phyloP scores from a whole-genome alignment of 495 filamentous ascomycete genomes.

The Aspergillus conjunctus region DNA sequence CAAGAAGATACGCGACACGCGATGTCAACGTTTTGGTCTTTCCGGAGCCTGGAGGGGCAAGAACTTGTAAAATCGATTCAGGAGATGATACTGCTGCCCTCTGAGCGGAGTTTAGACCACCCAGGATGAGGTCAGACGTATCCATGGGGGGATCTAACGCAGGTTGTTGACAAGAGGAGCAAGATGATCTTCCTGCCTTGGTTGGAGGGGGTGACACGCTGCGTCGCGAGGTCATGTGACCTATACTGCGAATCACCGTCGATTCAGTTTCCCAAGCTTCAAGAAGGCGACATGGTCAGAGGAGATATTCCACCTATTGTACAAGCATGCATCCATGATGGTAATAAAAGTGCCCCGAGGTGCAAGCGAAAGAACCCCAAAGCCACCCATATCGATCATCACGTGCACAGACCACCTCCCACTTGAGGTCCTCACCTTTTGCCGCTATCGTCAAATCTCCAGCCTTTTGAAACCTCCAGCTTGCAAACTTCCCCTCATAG shows the following conservation, averaged over 20 bases:
- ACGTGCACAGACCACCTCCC: slow-evolving; percentile 13
- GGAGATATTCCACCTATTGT: not conserved
- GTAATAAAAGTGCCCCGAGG: too few species aligned
- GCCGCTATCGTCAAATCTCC: slow-evolving; percentile 6
- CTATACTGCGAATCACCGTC: not conserved
- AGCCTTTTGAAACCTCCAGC: too few species aligned
- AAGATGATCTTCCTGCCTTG: not conserved
- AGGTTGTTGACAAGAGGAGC: not conserved
- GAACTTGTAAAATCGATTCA: slow-evolving; percentile 80
- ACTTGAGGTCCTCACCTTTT: not conserved
- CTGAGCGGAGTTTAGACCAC: slow-evolving; percentile 83
- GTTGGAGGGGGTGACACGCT: slow-evolving; percentile 9
- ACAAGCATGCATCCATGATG: too few species aligned
- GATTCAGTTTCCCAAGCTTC: not conserved
- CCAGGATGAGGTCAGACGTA: slow-evolving; percentile 56
- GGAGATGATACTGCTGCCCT: slow-evolving; percentile 79
- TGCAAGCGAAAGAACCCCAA: too few species aligned
- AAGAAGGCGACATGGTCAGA: too few species aligned
- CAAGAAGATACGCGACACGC: slow-evolving; percentile 90
- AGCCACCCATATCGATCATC: not conserved
- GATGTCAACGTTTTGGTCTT: slow-evolving; percentile 98
- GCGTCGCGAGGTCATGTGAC: slow-evolving; percentile 26
- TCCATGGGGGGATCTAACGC: slow-evolving; percentile 15
- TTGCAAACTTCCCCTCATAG: not conserved
- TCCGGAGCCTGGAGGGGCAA: slow-evolving; percentile 84